phyloP scores from a whole-genome alignment of 257 asterid genomes.

The Rehmannia glutinosa region DNA sequence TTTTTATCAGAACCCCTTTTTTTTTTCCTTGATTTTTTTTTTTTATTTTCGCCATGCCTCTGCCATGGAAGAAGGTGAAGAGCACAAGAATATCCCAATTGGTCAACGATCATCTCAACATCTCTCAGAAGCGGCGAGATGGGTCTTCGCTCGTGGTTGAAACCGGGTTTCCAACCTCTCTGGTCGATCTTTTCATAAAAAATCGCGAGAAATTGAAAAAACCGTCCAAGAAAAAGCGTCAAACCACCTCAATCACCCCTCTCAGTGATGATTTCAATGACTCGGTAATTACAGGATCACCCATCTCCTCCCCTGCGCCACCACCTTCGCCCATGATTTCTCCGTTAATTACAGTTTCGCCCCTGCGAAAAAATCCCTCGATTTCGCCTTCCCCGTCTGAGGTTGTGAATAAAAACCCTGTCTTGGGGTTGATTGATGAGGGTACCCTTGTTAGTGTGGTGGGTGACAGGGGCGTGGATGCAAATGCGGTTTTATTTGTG shows the following conservation, averaged over 20 bases:
- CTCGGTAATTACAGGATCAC: slow-evolving; percentile 1
- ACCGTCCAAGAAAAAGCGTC: slow-evolving; percentile 36
- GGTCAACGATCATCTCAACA: slow-evolving; percentile 57
- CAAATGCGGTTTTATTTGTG: slow-evolving; percentile 27
- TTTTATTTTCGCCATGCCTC: slow-evolving; percentile 37
- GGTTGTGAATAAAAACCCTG: not conserved
- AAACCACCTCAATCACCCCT: not conserved
- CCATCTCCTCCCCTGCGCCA: slow-evolving; percentile 4
- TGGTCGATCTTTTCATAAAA: slow-evolving; percentile 72
- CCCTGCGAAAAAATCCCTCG: slow-evolving; percentile 7
- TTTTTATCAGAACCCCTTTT: too few species aligned
- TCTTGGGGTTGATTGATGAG: not conserved
- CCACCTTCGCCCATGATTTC: slow-evolving; percentile 17
- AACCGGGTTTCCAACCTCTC: slow-evolving; percentile 81
- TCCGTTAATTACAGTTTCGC: slow-evolving; percentile 8
- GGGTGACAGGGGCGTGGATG: slow-evolving; percentile 19
- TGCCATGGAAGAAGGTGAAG: slow-evolving; percentile 69
- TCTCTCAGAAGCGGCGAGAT: slow-evolving; percentile 53
- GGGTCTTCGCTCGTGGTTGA: slow-evolving; percentile 66
- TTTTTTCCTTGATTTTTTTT: not conserved
- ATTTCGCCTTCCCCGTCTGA: not conserved
- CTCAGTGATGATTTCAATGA: not conserved
- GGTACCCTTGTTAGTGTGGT: too few species aligned
- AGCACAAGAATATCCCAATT: slow-evolving; percentile 42
- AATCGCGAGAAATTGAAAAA: slow-evolving; percentile 55